Conservation (phyloP, 2,329 filamentous ascomycete genomes). For the Fusarium coffeatum region DNA sequence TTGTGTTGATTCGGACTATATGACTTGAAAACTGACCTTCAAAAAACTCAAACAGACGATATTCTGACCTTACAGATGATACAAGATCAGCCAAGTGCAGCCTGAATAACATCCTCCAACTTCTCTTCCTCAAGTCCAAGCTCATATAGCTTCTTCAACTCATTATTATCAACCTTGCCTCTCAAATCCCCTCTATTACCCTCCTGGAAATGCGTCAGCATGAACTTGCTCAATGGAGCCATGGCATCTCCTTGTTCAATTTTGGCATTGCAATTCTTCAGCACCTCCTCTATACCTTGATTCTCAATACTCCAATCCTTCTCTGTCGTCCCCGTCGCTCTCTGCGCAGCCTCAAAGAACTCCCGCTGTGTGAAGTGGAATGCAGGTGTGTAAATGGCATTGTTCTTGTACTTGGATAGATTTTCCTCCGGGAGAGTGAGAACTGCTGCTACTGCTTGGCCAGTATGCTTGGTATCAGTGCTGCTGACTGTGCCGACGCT, state of each 20-base stretch:
- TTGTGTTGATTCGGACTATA: too few relatives aligned
- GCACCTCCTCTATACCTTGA: constrained; percentile 1
- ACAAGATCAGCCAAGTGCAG: neutral
- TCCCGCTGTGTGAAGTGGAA: constrained; percentile 10
- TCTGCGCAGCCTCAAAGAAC: constrained; percentile 20
- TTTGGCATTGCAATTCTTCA: constrained; percentile 4
- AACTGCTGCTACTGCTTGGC: constrained; percentile 9
- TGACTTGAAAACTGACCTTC: too few relatives aligned
- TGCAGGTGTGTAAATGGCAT: constrained; percentile 14
- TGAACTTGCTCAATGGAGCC: constrained; percentile 21
- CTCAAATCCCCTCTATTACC: constrained; percentile 5
- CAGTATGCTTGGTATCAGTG: constrained; percentile 1
- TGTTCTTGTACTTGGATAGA: constrained; percentile 15
- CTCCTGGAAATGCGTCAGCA: constrained; percentile 23
- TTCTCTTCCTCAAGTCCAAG: constrained; percentile 11
- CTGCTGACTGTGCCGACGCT: constrained; percentile 1
- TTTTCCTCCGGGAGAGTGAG: neutral
- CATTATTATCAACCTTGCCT: constrained; percentile 3
- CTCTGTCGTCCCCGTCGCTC: neutral
- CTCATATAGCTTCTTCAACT: constrained; percentile 1
- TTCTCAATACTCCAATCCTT: constrained; percentile 15
- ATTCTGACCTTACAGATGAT: neutral
- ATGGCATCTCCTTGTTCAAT: constrained; percentile 3
- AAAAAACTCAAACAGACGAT: too few relatives aligned
- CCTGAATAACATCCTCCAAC: neutral